Percentiles rank a stretch among this genome's conserved stretches.
Evolutionary conservation across 352 stramenopile species (phyloP).

Genomic region (Globisporangium mamillatum): DNA sequence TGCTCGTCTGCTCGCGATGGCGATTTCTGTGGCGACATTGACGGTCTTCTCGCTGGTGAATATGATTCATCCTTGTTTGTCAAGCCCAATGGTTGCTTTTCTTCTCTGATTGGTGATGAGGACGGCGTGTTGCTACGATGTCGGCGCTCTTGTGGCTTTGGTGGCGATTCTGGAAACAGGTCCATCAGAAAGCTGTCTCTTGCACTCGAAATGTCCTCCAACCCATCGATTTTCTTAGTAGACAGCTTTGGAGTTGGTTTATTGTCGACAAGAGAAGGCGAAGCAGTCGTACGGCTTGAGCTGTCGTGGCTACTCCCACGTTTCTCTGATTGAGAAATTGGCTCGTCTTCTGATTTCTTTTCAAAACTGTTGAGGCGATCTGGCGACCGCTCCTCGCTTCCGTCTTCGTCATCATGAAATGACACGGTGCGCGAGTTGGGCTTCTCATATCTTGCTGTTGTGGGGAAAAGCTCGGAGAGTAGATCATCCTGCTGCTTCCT

Average conservation of each 20-base stretch:
- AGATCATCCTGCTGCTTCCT: slow-evolving; percentile 10
- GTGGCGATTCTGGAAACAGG: slow-evolving; percentile 39
- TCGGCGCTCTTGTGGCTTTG: slow-evolving; percentile 21
- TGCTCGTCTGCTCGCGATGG: slow-evolving; percentile 1
- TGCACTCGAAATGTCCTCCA: slow-evolving; percentile 27
- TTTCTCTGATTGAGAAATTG: slow-evolving; percentile 1
- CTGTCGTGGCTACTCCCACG: neutral
- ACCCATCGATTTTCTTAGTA: neutral
- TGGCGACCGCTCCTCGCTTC: neutral
- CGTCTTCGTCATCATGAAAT: slow-evolving; percentile 12
- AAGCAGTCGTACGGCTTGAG: neutral
- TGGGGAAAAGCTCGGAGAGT: slow-evolving; percentile 26
- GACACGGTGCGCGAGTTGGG: slow-evolving; percentile 4
- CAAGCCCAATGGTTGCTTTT: slow-evolving; percentile 1
- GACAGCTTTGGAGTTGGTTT: neutral
- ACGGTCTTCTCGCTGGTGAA: slow-evolving; percentile 5
- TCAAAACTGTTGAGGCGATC: neutral
- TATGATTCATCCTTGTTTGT: slow-evolving; percentile 8
- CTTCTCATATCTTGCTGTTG: neutral
- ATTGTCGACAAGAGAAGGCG: neutral
- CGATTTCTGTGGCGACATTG: slow-evolving; percentile 12
- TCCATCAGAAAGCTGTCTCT: slow-evolving; percentile 57
- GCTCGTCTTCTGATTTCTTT: neutral
- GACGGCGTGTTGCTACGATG: slow-evolving; percentile 14
- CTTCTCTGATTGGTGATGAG: slow-evolving; percentile 27